Percentiles rank a stretch among this genome's conserved stretches.
These are phyloP conservation scores for Blastocrithidia nonstop DNA, from an alignment of 208 protist species.

Conservation along the genomic window DNA sequence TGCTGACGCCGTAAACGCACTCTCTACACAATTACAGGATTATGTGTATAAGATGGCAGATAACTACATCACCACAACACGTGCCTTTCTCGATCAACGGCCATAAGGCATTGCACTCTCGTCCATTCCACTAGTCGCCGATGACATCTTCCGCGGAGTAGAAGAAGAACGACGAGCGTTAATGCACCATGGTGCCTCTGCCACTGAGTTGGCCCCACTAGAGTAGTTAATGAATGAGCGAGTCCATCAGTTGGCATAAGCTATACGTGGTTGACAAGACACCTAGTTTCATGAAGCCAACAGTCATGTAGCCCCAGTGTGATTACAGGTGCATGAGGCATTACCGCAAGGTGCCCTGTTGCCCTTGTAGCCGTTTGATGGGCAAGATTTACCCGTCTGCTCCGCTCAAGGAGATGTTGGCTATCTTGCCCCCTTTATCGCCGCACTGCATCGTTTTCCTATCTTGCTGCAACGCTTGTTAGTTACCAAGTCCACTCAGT, in stretches of 20 bases:
- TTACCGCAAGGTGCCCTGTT: slow-evolving; percentile 41
- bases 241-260: slow-evolving; percentile 37
- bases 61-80: slow-evolving; percentile 39
- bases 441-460: slow-evolving; percentile 42
- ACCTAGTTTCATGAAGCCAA: slow-evolving; percentile 63
- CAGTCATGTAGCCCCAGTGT: slow-evolving; percentile 42
- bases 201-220: slow-evolving; percentile 14
- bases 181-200: slow-evolving; percentile 15
- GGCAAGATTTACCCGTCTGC: slow-evolving; percentile 11
- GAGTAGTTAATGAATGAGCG: slow-evolving; percentile 40
- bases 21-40: slow-evolving; percentile 35
- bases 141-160: slow-evolving; percentile 46
- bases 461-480: slow-evolving; percentile 57
- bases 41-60: slow-evolving; percentile 35
- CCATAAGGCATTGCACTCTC: slow-evolving; percentile 57
- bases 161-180: slow-evolving; percentile 56
- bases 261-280: slow-evolving; percentile 67
- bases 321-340: slow-evolving; percentile 59
- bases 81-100: slow-evolving; percentile 58
- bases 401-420: slow-evolving; percentile 28
- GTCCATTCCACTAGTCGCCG: slow-evolving; percentile 42
- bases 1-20: too few relatives aligned
- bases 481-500: slow-evolving; percentile 15
- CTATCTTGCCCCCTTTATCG: slow-evolving; percentile 67
- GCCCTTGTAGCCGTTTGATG: slow-evolving; percentile 16